Base-by-base conservation (phyloP, 2,329 filamentous ascomycete genomes). In the Verticillium tricorpus region DNA sequence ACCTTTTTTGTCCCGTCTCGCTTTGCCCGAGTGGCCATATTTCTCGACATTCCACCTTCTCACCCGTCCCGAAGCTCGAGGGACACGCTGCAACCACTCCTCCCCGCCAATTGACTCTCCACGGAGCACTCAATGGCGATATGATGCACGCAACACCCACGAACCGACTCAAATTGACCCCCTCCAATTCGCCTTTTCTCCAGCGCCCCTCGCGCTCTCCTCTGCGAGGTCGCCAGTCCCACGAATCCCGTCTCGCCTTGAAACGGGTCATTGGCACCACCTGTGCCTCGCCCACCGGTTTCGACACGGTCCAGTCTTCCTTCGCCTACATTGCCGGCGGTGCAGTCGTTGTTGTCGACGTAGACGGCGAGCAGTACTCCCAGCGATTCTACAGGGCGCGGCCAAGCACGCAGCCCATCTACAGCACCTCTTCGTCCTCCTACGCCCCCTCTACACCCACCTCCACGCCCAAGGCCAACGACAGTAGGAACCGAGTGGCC, bases 261-360 rank as follows among this genome's bases (percentile, higher is more conserved):
- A 89, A 89, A 73, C 88, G 92, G 65, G 92, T 98, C 62, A 90
- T 98, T 70, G 95, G 95, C 56, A 96, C 93, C 28, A 98, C 94
- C 8, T 94, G 92, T 66, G 86, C 82, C 67, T 91, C 90, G 5
- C 89, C 92, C 50, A 93, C 90, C 72, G 92, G 91, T 65, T 96
- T 99, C 75, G 93, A 96, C 72, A 88, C 86, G 66, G 87, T 94
- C 63, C 81, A 89, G 50, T 85, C 88, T 14, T 89, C 84, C 58
- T 97, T 98, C 75, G 93, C 93, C 61, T 95, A 96, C 73, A 93
- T 93, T 65, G 94, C 95, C 9, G 95, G 95, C 61, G 95, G 93
- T 11, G 92, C 94, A 54, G 94, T 92, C n/a, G 92, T 99, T 0
- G 86, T 98, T 19, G 92, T 93, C 8, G 88, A 91, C 67, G 82